phyloP scores from a whole-genome alignment of 2,329 filamentous ascomycete genomes.

The Pyrenochaeta sp. region DNA sequence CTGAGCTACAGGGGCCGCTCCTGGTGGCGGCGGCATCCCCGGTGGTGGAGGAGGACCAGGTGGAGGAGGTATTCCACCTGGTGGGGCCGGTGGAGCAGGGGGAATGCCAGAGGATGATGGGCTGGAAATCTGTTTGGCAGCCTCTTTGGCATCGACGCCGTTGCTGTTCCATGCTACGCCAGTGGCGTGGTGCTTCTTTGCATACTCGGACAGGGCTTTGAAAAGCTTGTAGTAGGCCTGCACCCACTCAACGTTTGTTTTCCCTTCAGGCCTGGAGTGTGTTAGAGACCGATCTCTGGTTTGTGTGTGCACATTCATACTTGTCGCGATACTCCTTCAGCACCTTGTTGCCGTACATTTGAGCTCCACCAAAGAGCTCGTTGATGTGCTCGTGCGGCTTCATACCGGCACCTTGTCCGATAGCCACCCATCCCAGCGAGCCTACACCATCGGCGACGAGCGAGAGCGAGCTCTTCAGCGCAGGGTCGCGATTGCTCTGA shows the following conservation, averaged over 20 bases:
- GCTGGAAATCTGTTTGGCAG: conserved; percentile 65
- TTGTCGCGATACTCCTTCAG: conserved; percentile 89
- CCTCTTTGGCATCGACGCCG: conserved; percentile 73
- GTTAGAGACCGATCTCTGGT: conserved; percentile 29
- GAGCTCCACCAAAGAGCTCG: conserved; percentile 81
- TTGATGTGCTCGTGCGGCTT: conserved; percentile 87
- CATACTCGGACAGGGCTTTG: conserved; percentile 80
- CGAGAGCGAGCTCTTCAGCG: conserved; percentile 81
- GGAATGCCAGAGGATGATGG: conserved; percentile 71
- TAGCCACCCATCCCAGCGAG: conserved; percentile 87
- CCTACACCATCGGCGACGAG: conserved; percentile 90
- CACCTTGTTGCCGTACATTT: conserved; percentile 95
- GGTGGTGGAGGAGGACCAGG: conserved; percentile 71
- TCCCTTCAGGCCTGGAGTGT: conserved; percentile 64
- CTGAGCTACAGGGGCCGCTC: conserved; percentile 59
- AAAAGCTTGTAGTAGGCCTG: conserved; percentile 93
- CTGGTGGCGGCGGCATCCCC: conserved; percentile 41
- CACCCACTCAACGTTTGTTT: conserved; percentile 83
- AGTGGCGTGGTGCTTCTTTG: conserved; percentile 80
- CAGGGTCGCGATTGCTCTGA: conserved; percentile 78
- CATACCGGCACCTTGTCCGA: conserved; percentile 62
- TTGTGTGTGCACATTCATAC: conserved; percentile 55
- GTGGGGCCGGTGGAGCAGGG: conserved; percentile 67
- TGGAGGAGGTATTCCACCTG: conserved; percentile 67
- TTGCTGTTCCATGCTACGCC: conserved; percentile 90